A percentile compares a stretch with the other conserved stretches of the same genome.
Evolutionary conservation across 352 stramenopile genomes (phyloP).

Genomic region (Globisporangium barbulae): DNA sequence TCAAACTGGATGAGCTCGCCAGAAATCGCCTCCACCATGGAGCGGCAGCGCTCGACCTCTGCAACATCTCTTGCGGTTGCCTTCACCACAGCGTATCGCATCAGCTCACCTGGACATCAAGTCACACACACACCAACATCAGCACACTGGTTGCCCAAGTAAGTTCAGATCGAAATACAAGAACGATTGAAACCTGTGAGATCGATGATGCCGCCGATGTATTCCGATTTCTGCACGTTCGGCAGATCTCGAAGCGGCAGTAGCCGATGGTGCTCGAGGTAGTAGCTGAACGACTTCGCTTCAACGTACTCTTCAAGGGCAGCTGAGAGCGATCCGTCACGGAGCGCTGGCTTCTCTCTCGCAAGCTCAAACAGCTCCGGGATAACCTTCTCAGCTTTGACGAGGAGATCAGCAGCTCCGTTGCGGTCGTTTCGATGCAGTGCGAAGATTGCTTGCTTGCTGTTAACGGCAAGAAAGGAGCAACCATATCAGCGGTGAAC

Average conservation of each 20-base stretch:
- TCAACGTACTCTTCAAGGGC: conserved; percentile 95
- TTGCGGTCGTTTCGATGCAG: conserved; percentile 85
- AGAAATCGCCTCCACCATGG: conserved; percentile 86
- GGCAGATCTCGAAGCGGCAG: conserved; percentile 48
- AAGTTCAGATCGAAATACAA: neutral
- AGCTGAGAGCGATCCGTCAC: conserved; percentile 73
- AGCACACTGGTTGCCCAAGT: neutral
- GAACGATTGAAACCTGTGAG: conserved; percentile 76
- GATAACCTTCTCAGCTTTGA: conserved; percentile 58
- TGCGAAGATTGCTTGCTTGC: conserved; percentile 94
- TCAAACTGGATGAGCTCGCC: conserved; percentile 92
- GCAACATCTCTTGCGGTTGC: conserved; percentile 83
- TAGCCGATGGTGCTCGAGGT: conserved; percentile 63
- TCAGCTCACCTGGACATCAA: conserved; percentile 71
- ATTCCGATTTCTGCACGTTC: conserved; percentile 83
- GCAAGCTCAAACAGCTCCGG: conserved; percentile 81
- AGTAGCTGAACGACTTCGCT: conserved; percentile 90
- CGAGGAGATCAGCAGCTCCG: conserved; percentile 50
- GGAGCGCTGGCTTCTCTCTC: conserved; percentile 76
- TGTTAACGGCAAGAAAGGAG: conserved; percentile 12
- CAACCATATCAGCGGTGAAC: neutral
- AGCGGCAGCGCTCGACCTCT: conserved; percentile 75
- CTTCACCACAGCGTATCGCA: conserved; percentile 85
- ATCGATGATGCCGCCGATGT: conserved; percentile 94
- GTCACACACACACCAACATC: conserved; percentile 33